Evolutionary conservation across 257 asterid genomes (phyloP).

Genomic region (Datura wrightii): DNA sequence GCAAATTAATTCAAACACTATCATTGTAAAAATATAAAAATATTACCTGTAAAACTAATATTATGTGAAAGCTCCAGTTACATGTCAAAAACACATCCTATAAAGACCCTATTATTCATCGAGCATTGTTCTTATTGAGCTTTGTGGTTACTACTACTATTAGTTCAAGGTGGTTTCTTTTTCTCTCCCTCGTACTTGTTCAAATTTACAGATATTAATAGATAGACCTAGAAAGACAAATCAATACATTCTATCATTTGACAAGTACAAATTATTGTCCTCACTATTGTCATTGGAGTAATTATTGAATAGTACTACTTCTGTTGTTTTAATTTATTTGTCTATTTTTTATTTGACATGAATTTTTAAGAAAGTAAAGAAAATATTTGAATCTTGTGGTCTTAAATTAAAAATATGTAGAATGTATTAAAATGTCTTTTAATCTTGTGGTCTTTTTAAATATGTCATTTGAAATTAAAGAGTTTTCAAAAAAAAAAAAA

Average conservation of each 20-base stretch:
- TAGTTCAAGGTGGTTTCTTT: not conserved
- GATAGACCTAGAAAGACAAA: not conserved
- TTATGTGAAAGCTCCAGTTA: not conserved
- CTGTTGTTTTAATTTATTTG: too few species aligned
- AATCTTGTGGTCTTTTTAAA: too few species aligned
- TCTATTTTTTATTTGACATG: too few species aligned
- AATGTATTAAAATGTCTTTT: too few species aligned
- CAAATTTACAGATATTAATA: not conserved
- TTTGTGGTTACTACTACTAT: constrained; percentile 20
- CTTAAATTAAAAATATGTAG: too few species aligned
- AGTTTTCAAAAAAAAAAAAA: too few species aligned
- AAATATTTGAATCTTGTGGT: too few species aligned
- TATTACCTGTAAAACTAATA: not conserved
- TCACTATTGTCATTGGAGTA: constrained; percentile 4
- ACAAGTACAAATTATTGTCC: constrained; percentile 1
- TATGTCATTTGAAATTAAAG: too few species aligned
- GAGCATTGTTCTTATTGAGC: constrained; percentile 21
- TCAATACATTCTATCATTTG: not conserved
- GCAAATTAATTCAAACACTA: too few species aligned
- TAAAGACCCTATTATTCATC: constrained; percentile 26
- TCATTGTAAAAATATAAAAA: too few species aligned
- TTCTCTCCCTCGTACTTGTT: not conserved
- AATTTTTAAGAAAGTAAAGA: too few species aligned
- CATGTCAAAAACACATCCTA: constrained; percentile 26
- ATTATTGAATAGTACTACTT: not conserved